phyloP scores from a whole-genome alignment of 2,329 filamentous ascomycete species.

The Diplodia intermedia region DNA sequence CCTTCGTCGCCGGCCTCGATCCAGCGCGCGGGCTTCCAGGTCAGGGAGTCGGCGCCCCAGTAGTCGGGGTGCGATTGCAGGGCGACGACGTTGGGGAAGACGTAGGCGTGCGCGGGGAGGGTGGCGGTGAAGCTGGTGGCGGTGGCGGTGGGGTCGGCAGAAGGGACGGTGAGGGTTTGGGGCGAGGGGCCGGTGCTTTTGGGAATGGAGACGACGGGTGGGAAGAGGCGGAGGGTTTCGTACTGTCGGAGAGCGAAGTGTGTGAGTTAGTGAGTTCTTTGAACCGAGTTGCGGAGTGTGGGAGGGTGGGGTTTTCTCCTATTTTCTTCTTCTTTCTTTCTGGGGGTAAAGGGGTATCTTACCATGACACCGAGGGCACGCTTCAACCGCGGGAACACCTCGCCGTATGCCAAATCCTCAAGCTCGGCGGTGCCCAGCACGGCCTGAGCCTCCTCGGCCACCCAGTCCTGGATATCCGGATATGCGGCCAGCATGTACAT shows the following conservation, averaged over 20 bases:
- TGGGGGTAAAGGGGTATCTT: conserved; percentile 25
- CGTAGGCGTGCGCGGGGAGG: conserved; percentile 1
- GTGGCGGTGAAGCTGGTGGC: not conserved
- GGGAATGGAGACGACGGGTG: conserved; percentile 36
- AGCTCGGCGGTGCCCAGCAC: conserved; percentile 38
- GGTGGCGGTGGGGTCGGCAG: not conserved
- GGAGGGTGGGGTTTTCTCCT: no score
- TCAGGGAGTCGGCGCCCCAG: conserved; percentile 23
- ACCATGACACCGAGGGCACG: conserved; percentile 60
- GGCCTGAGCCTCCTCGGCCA: conserved; percentile 57
- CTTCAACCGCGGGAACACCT: conserved; percentile 53
- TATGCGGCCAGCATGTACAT: conserved; percentile 56
- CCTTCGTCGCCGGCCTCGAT: not conserved
- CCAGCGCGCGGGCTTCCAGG: conserved; percentile 7
- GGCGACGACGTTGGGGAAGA: conserved; percentile 15
- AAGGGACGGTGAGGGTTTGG: not conserved
- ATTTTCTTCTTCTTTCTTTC: no score
- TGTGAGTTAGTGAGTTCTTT: no score
- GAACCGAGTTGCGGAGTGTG: no score
- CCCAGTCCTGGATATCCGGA: conserved; percentile 60
- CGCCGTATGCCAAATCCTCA: conserved; percentile 35
- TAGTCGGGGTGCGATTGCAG: conserved; percentile 22
- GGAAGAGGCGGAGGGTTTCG: conserved; percentile 42
- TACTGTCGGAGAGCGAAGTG: conserved; percentile 22
- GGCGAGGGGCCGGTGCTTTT: conserved; percentile 15